Percentiles rank a stretch among this genome's conserved stretches.
Conservation (phyloP, 805 yeast genomes). For the Nakazawaea peltata region DNA sequence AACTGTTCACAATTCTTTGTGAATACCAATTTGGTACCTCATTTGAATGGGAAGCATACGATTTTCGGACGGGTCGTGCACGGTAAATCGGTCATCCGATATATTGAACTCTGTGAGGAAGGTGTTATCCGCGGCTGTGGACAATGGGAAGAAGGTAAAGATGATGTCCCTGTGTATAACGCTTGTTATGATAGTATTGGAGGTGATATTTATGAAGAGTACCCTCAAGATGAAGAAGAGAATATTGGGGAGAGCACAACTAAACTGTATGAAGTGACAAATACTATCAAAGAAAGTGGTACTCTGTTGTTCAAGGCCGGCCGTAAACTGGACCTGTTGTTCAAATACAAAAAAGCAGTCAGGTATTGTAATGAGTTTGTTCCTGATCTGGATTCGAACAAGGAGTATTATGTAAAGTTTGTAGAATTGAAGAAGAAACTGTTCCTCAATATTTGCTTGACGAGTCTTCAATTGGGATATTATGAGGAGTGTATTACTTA, state of each 20-base stretch:
- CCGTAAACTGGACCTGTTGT: conserved; percentile 51
- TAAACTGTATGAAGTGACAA: conserved; percentile 41
- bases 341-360: conserved; percentile 59
- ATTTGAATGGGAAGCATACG: conserved; percentile 67
- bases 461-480: conserved; percentile 39
- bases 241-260: conserved; percentile 39
- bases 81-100: conserved; percentile 66
- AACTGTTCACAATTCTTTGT: conserved; percentile 69
- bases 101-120: conserved; percentile 37
- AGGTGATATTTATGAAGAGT: conserved; percentile 70
- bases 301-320: conserved; percentile 48
- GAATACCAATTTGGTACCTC: conserved; percentile 62
- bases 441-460: conserved; percentile 53
- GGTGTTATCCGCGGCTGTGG: conserved; percentile 55
- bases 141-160: conserved; percentile 40
- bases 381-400: conserved; percentile 62
- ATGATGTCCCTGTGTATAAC: conserved; percentile 50
- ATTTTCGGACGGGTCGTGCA: conserved; percentile 65
- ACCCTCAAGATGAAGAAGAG: conserved; percentile 68
- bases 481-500: conserved; percentile 44
- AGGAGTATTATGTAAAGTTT: conserved; percentile 42
- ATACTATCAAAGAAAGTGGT: conserved; percentile 61
- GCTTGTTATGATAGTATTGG: conserved; percentile 56
- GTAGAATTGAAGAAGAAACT: conserved; percentile 39
- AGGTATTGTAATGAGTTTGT: conserved; percentile 64